Evolutionary conservation across 495 filamentous ascomycete genomes (phyloP).

Genomic region (Xylaria grammica): DNA sequence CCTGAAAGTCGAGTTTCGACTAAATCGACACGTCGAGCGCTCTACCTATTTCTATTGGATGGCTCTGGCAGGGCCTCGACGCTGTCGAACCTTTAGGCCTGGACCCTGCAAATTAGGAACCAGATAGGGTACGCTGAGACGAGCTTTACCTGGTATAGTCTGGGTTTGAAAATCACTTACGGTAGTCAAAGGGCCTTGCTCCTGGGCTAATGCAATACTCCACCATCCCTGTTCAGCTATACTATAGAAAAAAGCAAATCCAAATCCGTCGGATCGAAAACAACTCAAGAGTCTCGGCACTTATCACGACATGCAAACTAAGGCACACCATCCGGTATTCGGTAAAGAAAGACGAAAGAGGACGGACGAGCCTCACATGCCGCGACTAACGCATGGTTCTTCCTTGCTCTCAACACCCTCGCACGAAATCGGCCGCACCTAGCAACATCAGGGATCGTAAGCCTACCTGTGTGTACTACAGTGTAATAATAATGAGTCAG

Average conservation of each 20-base stretch:
- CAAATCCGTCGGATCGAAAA: constrained; percentile 18
- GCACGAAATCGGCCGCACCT: constrained; percentile 20
- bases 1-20: constrained; percentile 2
- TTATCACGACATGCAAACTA: constrained; percentile 14
- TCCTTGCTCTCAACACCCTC: constrained; percentile 20
- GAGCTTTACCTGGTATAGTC: constrained; percentile 15
- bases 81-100: constrained; percentile 17
- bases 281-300: constrained; percentile 6
- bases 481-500: constrained; percentile 9
- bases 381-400: constrained; percentile 27
- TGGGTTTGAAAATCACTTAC: constrained; percentile 16
- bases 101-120: constrained; percentile 15
- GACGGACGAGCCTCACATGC: constrained; percentile 12
- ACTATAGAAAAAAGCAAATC: constrained; percentile 18
- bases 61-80: neutral
- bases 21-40: neutral
- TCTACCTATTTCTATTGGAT: constrained; percentile 15
- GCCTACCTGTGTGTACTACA: constrained; percentile 20
- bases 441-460: constrained; percentile 16
- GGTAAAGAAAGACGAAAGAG: constrained; percentile 1
- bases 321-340: constrained; percentile 12
- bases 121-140: constrained; percentile 8
- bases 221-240: constrained; percentile 21
- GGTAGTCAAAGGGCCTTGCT: constrained; percentile 17
- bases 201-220: constrained; percentile 23